phyloP scores from a whole-genome alignment of 192 early-diverging fungal genomes.

The Coemansia sp. region DNA sequence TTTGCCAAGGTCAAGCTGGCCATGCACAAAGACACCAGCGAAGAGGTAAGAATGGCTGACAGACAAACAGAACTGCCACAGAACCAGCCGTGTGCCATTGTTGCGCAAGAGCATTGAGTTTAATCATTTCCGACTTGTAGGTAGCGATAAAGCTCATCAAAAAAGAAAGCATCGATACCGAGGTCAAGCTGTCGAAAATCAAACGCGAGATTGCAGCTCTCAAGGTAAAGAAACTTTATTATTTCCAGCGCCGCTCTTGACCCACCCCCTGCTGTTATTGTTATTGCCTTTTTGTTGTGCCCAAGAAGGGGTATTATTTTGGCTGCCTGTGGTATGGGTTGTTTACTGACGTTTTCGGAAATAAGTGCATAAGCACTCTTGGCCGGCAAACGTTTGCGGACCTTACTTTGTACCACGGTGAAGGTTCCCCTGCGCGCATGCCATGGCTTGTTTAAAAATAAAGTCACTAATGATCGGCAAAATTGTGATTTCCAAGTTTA shows the following conservation, averaged over 20 bases:
- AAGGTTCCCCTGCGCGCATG: neutral
- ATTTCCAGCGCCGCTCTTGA: neutral
- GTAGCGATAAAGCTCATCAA: constrained; percentile 96
- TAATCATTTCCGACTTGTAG: constrained; percentile 13
- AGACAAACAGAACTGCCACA: neutral
- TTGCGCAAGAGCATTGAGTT: neutral
- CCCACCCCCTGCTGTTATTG: constrained; percentile 13
- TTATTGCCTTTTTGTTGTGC: neutral
- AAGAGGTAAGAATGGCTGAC: constrained; percentile 52
- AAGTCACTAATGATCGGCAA: constrained; percentile 11
- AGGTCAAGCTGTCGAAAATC: constrained; percentile 81
- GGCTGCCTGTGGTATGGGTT: too few relatives aligned
- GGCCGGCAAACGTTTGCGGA: neutral
- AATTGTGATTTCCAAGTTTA: constrained; percentile 1
- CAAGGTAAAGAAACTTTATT: constrained; percentile 58
- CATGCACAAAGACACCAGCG: constrained; percentile 70
- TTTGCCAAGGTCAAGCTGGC: constrained; percentile 98
- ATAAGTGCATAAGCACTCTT: neutral
- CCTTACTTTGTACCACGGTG: neutral
- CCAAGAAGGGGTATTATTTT: too few relatives aligned
- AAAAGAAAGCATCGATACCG: constrained; percentile 83
- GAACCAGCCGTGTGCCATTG: neutral
- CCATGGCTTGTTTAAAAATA: neutral
- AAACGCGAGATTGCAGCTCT: constrained; percentile 93
- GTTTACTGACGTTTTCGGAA: constrained; percentile 7